Base-by-base conservation (phyloP, 2,329 filamentous ascomycete species). In the Cladophialophora immunda region DNA sequence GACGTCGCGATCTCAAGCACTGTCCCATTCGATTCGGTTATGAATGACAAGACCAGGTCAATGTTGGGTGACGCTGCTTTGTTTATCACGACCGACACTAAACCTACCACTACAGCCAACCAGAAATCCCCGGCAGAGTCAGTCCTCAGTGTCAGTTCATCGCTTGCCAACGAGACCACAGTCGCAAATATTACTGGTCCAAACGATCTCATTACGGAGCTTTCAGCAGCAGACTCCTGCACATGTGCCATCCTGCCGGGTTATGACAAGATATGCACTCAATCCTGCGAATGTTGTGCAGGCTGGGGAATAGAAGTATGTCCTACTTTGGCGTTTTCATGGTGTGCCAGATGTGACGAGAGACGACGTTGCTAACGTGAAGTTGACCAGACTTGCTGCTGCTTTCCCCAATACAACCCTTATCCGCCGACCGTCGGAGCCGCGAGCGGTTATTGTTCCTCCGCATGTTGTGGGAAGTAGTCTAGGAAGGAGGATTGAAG, bases 211-310 rank as follows among this genome's bases (percentile, higher is more conserved):
- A 29, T 5, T 36, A 30, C 17, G 15, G 34, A 45, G 32, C n/a
- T n/a, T n/a, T n/a, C n/a, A n/a, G n/a, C n/a, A n/a, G 55, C 19
- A 22, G 29, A 38, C 8, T 25, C 36, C 19, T 58, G 55, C 32
- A 6, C n/a, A 38, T 58, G 55, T 38, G 25, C 30, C 34, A 45
- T 58, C 55, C 34, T 25, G 19, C 17, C 17, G 7, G 55, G 34
- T 29, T 32, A 58, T 2, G 55, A 41, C 4, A 29, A 38, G 25
- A 22, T 13, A 4, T 58, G 55, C 55, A 17, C 3, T 17, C 34
- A 11, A 6, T 34, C 41, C 34, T 58, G 55, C n/a, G 55, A 45
- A 8, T 58, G 55, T 22, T 58, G 55, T 29, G 27, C 17, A 11
- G 30, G 27, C 8, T 34, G 34, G 19, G 55, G 25, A 17, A 1